Evolutionary conservation across 2,329 filamentous ascomycete species (phyloP), one percentile per base, ranked within the genome.

Genomic region (Didymella exigua): DNA sequence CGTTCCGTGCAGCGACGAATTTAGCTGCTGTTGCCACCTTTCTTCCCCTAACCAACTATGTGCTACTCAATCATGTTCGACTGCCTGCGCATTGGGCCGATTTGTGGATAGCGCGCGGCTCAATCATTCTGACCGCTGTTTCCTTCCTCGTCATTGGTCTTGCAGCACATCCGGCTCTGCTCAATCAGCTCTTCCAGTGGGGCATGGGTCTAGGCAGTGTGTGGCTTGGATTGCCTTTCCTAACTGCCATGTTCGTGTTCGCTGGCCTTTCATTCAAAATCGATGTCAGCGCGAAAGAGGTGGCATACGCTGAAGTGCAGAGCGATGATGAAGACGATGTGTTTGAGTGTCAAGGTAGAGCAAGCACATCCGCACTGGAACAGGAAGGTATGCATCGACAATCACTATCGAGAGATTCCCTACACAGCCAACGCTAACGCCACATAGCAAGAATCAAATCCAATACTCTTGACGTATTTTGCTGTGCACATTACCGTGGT

Each of bases 151-250:
- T 77, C 23, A 79, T 82, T 43, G 79, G 78, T 6, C 65, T 81
- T 13, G 77, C 81, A 0, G 76, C 76, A 0, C 71, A 76, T 14
- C 67, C 80, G 8, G 66, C 71, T 7, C 63, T 78, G 4, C 73
- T 82, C 34, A 79, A 79, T 2, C 67, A 71, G 8, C 65, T 79
- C 13, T 82, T 82, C 55, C 75, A 79, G 27, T 66, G 77, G 51
- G 81, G 80, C 0, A 71, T 82, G 51, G 71, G 77, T 10, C 50
- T 80, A 7, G 80, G 79, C 1, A 75, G 75, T 4, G 57, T 67
- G 5, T 82, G 79, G 80, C 71, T 81, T 30, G 81, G 81, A 5
- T 55, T 82, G 31, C 79, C 81, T 0, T 82, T 71, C 36, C 41
- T 75, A 18, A 59, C 49, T 14, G 60, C 61, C n/a, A 62, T 52